Base-by-base conservation (phyloP, 805 yeast species). In the Suhomyces faveliae region DNA sequence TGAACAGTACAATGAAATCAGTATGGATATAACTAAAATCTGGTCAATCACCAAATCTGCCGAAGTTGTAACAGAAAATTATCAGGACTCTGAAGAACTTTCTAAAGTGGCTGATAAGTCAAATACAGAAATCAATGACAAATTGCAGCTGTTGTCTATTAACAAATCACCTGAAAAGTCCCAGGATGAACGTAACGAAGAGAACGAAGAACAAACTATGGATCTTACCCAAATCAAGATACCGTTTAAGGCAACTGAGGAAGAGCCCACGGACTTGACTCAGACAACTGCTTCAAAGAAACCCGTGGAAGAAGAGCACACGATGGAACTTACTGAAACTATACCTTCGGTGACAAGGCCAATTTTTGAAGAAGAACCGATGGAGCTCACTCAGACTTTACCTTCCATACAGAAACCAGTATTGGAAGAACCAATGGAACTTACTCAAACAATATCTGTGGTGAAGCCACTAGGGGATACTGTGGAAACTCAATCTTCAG, bases 21-120 rank as follows among this genome's bases (percentile, higher is more conserved):
- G 46, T 15, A 52, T 50, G 49, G 57, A 52, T 9, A 35, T 53
- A 12, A 49, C 57, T 1, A 37, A 42, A 17, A 37, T 27, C 10
- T 21, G 25, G 19, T 19, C 38, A 17, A 30, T 40, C 7, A 17
- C 43, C 13, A 24, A 25, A 25, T 7, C 43, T 15, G 5, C 4
- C 15, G 37, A 6, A 24, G 6, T 10, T 15, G 3, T 11, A 15
- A 33, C 6, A 15, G 15, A 15, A 33, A 15, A 15, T 2, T 17
- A 9, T 33, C 21, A 24, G 6, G 10, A 24, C 27, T 27, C 15
- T 11, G 3, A 11, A 13, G 30, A 27, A 9, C 6, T 33, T 4
- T 8, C 37, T 2, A 30, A 30, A 30, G n/a, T n/a, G n/a, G n/a
- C n/a, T 17, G 21, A 33, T 15, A 33, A 17, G 6, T 33, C 37